phyloP scores from a whole-genome alignment of 352 stramenopile species.

The Phytophthora hibernalis region DNA sequence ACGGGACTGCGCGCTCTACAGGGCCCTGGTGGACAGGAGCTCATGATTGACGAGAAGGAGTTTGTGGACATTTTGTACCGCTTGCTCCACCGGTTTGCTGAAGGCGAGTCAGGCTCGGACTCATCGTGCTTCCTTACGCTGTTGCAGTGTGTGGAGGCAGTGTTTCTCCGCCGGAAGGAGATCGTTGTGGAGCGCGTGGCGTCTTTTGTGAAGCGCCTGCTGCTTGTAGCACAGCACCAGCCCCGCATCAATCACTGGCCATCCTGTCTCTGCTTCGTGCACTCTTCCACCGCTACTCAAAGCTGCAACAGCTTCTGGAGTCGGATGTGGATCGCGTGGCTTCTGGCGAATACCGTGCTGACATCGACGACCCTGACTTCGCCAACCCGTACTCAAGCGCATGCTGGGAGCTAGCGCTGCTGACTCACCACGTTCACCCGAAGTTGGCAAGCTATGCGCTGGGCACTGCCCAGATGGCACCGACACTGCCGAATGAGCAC shows the following conservation, averaged over 20 bases:
- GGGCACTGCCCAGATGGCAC: constrained; percentile 65
- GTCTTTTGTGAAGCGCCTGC: constrained; percentile 95
- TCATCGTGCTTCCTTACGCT: constrained; percentile 71
- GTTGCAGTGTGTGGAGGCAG: constrained; percentile 92
- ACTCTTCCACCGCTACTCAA: constrained; percentile 93
- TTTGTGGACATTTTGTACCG: constrained; percentile 96
- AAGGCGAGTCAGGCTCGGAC: constrained; percentile 56
- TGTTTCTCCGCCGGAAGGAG: constrained; percentile 95
- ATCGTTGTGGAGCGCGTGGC: constrained; percentile 94
- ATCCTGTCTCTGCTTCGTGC: constrained; percentile 90
- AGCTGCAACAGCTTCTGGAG: constrained; percentile 94
- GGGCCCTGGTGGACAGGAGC: constrained; percentile 91
- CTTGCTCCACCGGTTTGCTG: constrained; percentile 77
- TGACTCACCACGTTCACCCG: constrained; percentile 90
- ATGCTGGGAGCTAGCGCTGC: constrained; percentile 92
- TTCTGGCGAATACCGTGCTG: constrained; percentile 91
- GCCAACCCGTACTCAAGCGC: constrained; percentile 95
- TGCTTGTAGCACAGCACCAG: constrained; percentile 90
- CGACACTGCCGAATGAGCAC: constrained; percentile 74
- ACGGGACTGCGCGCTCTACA: constrained; percentile 94
- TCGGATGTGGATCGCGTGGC: constrained; percentile 96
- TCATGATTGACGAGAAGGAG: constrained; percentile 97
- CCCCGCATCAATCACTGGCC: constrained; percentile 84
- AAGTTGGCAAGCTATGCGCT: constrained; percentile 70
- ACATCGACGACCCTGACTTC: constrained; percentile 95